Evolutionary conservation across 768 basidiomycete species (phyloP).

Genomic region (Tremella fuciformis): DNA sequence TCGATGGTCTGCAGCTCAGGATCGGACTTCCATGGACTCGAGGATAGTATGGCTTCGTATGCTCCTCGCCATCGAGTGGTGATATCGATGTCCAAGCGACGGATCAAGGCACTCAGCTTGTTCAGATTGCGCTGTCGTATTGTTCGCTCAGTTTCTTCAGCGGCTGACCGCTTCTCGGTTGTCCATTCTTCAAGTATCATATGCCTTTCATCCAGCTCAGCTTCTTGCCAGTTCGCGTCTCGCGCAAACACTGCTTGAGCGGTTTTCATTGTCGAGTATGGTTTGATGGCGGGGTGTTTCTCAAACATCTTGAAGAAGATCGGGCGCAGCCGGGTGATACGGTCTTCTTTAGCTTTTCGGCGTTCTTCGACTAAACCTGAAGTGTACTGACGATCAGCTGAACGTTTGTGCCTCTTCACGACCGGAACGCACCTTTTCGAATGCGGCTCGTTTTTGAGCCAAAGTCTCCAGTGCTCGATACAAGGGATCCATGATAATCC

Average conservation of each 20-base stretch:
- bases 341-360: constrained; percentile 77
- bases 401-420: not conserved
- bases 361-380: constrained; percentile 73
- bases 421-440: constrained; percentile 71
- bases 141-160: constrained; percentile 38
- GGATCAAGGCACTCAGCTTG: constrained; percentile 80
- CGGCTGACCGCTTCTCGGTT: not conserved
- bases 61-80: constrained; percentile 90
- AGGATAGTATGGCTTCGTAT: constrained; percentile 69
- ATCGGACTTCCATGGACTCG: constrained; percentile 75
- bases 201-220: constrained; percentile 77
- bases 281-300: constrained; percentile 81
- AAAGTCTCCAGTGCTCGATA: constrained; percentile 91
- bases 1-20: constrained; percentile 76
- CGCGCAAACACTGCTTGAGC: constrained; percentile 80
- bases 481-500: constrained; percentile 94
- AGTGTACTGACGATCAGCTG: constrained; percentile 61
- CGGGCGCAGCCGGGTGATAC: constrained; percentile 80
- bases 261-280: constrained; percentile 85
- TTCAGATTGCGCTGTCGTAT: constrained; percentile 63
- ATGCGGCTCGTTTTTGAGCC: constrained; percentile 89
- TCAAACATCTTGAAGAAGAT: constrained; percentile 76
- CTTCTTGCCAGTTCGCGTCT: constrained; percentile 81
- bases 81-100: constrained; percentile 82
- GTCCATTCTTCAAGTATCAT: constrained; percentile 88